These are phyloP conservation scores for Maudiozyma pseudohumilis DNA, from an alignment of 805 yeast species.

Conservation along the genomic window DNA sequence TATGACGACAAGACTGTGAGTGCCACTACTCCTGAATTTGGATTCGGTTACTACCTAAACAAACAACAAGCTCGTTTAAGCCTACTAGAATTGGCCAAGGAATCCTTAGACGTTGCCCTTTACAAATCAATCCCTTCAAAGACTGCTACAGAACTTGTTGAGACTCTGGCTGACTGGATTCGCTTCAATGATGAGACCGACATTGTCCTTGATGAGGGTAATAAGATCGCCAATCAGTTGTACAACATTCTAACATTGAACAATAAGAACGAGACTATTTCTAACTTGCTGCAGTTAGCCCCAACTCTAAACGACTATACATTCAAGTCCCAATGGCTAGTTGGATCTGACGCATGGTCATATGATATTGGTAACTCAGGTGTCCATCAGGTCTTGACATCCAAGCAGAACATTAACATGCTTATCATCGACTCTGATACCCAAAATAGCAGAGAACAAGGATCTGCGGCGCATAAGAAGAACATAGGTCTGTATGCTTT, in stretches of 20 bases:
- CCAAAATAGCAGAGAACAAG: constrained; percentile 27
- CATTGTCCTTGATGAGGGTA: constrained; percentile 21
- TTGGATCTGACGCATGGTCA: constrained; percentile 94
- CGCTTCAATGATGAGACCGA: constrained; percentile 33
- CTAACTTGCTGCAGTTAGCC: constrained; percentile 33
- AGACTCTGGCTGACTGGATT: constrained; percentile 61
- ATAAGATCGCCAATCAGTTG: constrained; percentile 27
- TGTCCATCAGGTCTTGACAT: constrained; percentile 70
- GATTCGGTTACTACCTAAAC: constrained; percentile 66
- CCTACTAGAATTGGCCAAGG: constrained; percentile 38
- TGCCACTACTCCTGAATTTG: constrained; percentile 70
- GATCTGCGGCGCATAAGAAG: constrained; percentile 40
- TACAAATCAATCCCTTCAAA: constrained; percentile 20
- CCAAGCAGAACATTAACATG: constrained; percentile 70
- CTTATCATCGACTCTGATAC: constrained; percentile 87
- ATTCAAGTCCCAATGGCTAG: constrained; percentile 59
- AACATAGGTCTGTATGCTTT: constrained; percentile 91
- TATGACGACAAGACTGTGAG: constrained; percentile 34
- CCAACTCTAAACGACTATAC: constrained; percentile 37
- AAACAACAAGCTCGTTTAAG: constrained; percentile 41
- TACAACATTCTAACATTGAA: constrained; percentile 34
- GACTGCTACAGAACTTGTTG: constrained; percentile 41
- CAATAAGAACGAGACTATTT: constrained; percentile 32
- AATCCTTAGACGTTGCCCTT: constrained; percentile 35
- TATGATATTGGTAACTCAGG: constrained; percentile 89